A percentile compares a stretch with the other conserved stretches of the same genome.
These are phyloP conservation scores for Cercospora zeina DNA, from an alignment of 2,329 filamentous ascomycete species.

Conservation along the genomic window DNA sequence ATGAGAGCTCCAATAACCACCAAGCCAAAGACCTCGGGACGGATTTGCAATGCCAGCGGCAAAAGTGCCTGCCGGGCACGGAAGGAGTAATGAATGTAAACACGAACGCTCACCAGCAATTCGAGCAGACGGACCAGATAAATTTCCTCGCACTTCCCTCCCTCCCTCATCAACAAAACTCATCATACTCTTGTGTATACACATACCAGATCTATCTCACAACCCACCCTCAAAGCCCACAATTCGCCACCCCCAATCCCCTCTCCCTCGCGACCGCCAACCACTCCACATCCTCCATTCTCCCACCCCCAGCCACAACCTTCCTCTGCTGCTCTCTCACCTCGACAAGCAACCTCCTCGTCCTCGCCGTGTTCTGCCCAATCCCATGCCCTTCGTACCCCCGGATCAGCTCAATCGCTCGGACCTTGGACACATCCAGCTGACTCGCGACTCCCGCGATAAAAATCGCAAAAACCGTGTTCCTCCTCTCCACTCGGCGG, in stretches of 20 bases:
- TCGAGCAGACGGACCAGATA: too few relatives aligned
- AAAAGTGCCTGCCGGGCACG: too few relatives aligned
- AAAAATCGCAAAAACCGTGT: constrained; percentile 56
- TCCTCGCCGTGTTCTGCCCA: constrained; percentile 51
- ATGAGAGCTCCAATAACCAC: too few relatives aligned
- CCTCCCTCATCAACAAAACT: too few relatives aligned
- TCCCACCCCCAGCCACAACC: constrained; percentile 36
- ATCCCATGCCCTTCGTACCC: constrained; percentile 50
- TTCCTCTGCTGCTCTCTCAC: constrained; percentile 53
- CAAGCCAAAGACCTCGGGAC: too few relatives aligned
- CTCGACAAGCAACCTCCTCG: constrained; percentile 49
- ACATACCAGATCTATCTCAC: neutral
- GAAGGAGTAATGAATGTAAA: too few relatives aligned
- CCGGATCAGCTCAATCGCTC: constrained; percentile 53
- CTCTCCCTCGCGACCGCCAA: constrained; percentile 49
- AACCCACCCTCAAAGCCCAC: constrained; percentile 47
- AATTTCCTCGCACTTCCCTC: too few relatives aligned
- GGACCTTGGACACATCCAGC: constrained; percentile 47
- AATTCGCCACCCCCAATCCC: constrained; percentile 54
- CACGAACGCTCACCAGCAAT: too few relatives aligned
- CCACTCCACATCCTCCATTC: constrained; percentile 54
- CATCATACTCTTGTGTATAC: too few relatives aligned
- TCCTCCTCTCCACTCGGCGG: constrained; percentile 47
- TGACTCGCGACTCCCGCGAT: constrained; percentile 52
- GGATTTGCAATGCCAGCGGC: too few relatives aligned